Evolutionary conservation across 1,284 basidiomycete genomes (phyloP).

Genomic region (Ustilago crameri): DNA sequence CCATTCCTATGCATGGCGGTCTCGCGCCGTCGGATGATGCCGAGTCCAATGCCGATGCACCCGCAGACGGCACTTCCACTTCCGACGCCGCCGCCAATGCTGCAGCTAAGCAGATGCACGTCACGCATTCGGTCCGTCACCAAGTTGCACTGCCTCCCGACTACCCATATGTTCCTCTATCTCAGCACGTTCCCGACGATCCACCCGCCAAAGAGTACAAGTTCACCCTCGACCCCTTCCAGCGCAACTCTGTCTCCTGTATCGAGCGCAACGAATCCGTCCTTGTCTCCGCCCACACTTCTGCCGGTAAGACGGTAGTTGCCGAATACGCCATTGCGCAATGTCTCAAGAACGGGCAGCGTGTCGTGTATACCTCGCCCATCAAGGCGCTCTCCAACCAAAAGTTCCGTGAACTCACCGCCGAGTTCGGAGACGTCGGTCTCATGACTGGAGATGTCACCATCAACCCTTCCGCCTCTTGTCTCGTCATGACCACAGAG

Average conservation of each 20-base stretch:
- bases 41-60: not conserved
- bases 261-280: constrained; percentile 98
- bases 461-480: constrained; percentile 95
- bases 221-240: constrained; percentile 97
- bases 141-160: constrained; percentile 94
- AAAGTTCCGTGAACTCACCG: constrained; percentile 97
- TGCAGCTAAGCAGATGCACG: constrained; percentile 52
- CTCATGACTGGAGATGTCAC: constrained; percentile 99
- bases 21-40: constrained; percentile 21
- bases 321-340: constrained; percentile 99
- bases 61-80: constrained; percentile 10
- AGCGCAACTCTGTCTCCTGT: constrained; percentile 90
- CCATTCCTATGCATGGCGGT: constrained; percentile 31
- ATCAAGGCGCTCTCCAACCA: constrained; percentile 99
- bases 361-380: constrained; percentile 98
- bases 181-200: constrained; percentile 87
- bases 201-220: constrained; percentile 93
- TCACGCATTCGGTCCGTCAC: constrained; percentile 76
- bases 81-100: constrained; percentile 23
- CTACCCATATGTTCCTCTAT: constrained; percentile 90
- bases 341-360: constrained; percentile 87
- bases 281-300: constrained; percentile 97
- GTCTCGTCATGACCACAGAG: constrained; percentile 99
- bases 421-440: constrained; percentile 96
- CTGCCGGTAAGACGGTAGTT: constrained; percentile 97